Conservation (phyloP, 2,329 filamentous ascomycete species). For the Aspergillus terreus region DNA sequence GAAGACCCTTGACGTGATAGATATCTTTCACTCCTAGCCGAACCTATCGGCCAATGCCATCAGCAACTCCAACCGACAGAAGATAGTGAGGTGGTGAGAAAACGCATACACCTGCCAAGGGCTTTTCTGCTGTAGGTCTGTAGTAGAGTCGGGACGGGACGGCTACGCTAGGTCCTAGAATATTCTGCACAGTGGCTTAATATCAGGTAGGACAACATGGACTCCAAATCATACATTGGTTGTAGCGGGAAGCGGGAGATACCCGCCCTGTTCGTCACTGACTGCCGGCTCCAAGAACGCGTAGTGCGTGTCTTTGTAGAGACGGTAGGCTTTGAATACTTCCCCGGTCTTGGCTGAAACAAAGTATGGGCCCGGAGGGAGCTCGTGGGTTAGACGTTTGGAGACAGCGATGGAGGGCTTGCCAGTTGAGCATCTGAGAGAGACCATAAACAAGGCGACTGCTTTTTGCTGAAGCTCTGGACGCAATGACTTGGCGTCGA, state of each 20-base stretch:
- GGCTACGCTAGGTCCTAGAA: conserved; percentile 36
- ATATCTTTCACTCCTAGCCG: conserved; percentile 63
- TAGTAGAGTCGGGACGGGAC: conserved; percentile 62
- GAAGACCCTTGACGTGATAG: conserved; percentile 55
- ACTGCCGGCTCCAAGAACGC: conserved; percentile 50
- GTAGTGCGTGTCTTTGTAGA: conserved; percentile 49
- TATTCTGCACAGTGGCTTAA: not conserved
- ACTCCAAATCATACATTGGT: not conserved
- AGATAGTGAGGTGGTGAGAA: too few relatives aligned
- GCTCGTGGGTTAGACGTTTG: conserved; percentile 6
- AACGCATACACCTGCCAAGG: conserved; percentile 48
- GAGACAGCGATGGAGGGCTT: not conserved
- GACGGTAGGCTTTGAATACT: conserved; percentile 47
- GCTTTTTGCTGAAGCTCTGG: too few relatives aligned
- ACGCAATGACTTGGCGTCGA: too few relatives aligned
- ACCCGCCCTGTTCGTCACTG: conserved; percentile 15
- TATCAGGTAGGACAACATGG: too few relatives aligned
- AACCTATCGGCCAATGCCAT: not conserved
- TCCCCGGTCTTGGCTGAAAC: conserved; percentile 40
- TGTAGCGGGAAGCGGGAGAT: conserved; percentile 13
- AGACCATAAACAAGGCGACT: conserved; percentile 1
- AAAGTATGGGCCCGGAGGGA: conserved; percentile 51
- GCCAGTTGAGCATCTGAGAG: conserved; percentile 2
- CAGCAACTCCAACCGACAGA: too few relatives aligned
- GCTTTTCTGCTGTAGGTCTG: conserved; percentile 50